Evolutionary conservation across 225 moss, liverwort and hornwort species (phyloP), one percentile per base, ranked within the genome.

Genomic region (Pseudisothecium myosuroides): DNA sequence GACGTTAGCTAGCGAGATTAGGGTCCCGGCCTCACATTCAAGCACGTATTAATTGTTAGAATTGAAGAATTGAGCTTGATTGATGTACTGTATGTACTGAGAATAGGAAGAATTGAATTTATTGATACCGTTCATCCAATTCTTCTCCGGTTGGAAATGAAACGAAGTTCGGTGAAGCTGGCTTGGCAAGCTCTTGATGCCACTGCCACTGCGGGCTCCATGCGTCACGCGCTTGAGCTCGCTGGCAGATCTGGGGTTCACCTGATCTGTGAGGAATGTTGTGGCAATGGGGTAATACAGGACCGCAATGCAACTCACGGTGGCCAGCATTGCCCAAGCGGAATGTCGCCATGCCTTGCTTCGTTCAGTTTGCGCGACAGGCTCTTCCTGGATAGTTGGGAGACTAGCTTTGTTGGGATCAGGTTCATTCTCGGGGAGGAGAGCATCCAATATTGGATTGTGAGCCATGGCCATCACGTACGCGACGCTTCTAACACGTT

Each of bases 111-210:
- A 49, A 32, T n/a, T 8, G 19, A 83, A 11, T 26, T 26, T 55
- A 2, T 20, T 41, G 14, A 12, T 87, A 94, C 94, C 94, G 34
- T 94, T 94, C 94, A 94, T 94, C 94, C 94, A 94, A 29, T 94
- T 92, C 37, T 87, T 94, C 82, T 92, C 88, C 4, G 94, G 94
- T 77, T 94, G 94, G 58, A 94, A 94, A 81, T 94, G 94, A 56
- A 93, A 94, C 73, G 94, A 91, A 3, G 93, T 94, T 37, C 94
- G 92, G 88, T 94, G 92, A 55, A 81, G 88, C 37, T 68, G 74
- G 91, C 84, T 71, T 3, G 76, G 88, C 55, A 90, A 23, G 26
- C 77, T 49, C 20, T 88, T 45, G 54, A 34, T 50, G 19, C 23
- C 88, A 56, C 29, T 58, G 29, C 62, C 81, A 60, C 88, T 63